Conservation (phyloP, 169 alveolate genomes). For the Blepharisma undulans region DNA sequence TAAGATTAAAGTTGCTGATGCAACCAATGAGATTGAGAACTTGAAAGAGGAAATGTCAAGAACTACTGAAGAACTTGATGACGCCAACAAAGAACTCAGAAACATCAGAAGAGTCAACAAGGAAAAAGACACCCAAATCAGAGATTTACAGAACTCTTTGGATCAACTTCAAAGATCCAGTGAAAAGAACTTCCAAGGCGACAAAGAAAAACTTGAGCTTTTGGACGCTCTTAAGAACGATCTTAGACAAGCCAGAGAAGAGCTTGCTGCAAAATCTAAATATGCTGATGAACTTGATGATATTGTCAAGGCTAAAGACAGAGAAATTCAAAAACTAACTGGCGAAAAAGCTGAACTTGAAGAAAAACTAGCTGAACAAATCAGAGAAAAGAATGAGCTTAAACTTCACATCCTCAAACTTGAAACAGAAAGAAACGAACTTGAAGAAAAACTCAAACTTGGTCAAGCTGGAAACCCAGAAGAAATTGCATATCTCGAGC, state of each 20-base stretch:
- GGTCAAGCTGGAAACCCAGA: not conserved
- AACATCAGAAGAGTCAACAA: not conserved
- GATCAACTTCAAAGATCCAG: not conserved
- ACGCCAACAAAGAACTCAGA: not conserved
- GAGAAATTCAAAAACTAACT: not conserved
- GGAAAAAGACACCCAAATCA: slow-evolving; percentile 31
- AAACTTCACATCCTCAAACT: not conserved
- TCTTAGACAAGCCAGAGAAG: not conserved
- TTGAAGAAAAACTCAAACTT: not conserved
- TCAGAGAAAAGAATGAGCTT: not conserved
- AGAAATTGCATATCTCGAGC: slow-evolving; percentile 1
- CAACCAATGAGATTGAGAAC: not conserved
- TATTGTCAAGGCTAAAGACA: not conserved
- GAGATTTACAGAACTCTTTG: not conserved
- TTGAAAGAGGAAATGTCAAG: not conserved
- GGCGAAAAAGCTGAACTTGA: not conserved
- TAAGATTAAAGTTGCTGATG: not conserved
- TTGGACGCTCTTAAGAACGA: slow-evolving; percentile 2
- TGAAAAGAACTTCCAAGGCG: not conserved
- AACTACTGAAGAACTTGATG: not conserved
- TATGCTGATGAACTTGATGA: slow-evolving; percentile 5
- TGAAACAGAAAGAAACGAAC: slow-evolving; percentile 7
- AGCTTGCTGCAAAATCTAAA: not conserved
- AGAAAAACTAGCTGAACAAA: not conserved
- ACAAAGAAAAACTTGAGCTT: slow-evolving; percentile 5